These are phyloP conservation scores for Musa beccarii DNA, from an alignment of 176 grass and related monocot genomes.

Conservation along the genomic window DNA sequence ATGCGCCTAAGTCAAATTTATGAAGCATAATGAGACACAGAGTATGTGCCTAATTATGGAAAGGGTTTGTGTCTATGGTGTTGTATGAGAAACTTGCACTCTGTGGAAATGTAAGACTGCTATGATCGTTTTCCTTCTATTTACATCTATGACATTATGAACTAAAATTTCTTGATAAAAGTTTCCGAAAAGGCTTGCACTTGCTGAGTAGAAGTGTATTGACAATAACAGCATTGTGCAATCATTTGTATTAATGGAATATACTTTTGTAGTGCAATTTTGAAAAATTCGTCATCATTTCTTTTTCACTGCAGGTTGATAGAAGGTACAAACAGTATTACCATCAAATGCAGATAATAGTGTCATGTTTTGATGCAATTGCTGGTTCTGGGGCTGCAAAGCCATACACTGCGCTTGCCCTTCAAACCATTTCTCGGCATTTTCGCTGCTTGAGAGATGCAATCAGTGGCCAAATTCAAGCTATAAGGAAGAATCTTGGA, in stretches of 20 bases:
- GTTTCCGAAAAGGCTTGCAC: no score
- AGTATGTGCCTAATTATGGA: no score
- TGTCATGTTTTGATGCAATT: slow-evolving; percentile 74
- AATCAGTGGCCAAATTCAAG: slow-evolving; percentile 63
- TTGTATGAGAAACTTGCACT: no score
- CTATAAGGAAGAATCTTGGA: slow-evolving; percentile 63
- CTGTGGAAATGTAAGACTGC: no score
- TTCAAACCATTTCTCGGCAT: slow-evolving; percentile 86
- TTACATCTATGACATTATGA: no score
- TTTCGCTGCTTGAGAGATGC: slow-evolving; percentile 96
- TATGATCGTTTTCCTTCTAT: no score
- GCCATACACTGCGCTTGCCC: slow-evolving; percentile 86
- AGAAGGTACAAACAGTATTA: slow-evolving; percentile 94
- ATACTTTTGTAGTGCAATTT: background rate
- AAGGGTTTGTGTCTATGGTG: no score
- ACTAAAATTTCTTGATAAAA: no score
- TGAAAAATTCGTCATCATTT: background rate
- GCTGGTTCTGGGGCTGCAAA: slow-evolving; percentile 70
- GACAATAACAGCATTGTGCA: no score
- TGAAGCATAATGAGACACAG: no score
- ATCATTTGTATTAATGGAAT: background rate
- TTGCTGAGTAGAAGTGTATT: no score
- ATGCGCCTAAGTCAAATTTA: no score
- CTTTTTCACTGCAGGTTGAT: slow-evolving; percentile 62
- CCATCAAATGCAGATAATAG: slow-evolving; percentile 94